These are phyloP conservation scores for Lachancea nothofagi DNA, from an alignment of 805 yeast genomes.

Conservation along the genomic window DNA sequence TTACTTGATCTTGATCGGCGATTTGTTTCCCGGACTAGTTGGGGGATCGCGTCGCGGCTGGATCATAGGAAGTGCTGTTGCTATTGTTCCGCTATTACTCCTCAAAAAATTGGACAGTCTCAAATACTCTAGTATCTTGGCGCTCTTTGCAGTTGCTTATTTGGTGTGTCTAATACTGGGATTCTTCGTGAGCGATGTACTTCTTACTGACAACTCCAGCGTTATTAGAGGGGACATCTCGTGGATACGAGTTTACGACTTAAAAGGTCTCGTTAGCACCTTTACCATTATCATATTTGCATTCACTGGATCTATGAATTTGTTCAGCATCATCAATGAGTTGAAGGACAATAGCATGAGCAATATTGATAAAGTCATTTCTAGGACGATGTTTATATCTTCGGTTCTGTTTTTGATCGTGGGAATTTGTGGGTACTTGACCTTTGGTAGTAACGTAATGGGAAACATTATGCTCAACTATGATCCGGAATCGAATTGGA, in stretches of 20 bases:
- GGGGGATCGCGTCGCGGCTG: slow-evolving; percentile 39
- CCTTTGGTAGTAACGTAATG: slow-evolving; percentile 58
- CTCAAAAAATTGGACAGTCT: slow-evolving; percentile 61
- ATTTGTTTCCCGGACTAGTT: slow-evolving; percentile 60
- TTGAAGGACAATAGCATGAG: slow-evolving; percentile 47
- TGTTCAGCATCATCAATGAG: slow-evolving; percentile 72
- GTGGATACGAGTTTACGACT: slow-evolving; percentile 39
- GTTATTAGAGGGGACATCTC: slow-evolving; percentile 40
- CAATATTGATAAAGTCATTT: slow-evolving; percentile 42
- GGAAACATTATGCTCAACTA: slow-evolving; percentile 72
- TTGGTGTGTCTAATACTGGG: slow-evolving; percentile 50
- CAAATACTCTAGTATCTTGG: slow-evolving; percentile 65
- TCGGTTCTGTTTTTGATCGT: slow-evolving; percentile 54
- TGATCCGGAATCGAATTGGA: slow-evolving; percentile 43
- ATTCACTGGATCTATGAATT: slow-evolving; percentile 75
- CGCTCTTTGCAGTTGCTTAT: slow-evolving; percentile 60
- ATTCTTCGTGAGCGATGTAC: slow-evolving; percentile 40
- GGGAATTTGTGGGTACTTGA: slow-evolving; percentile 64
- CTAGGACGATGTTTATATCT: slow-evolving; percentile 47
- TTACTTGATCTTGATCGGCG: slow-evolving; percentile 71
- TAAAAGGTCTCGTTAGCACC: slow-evolving; percentile 48
- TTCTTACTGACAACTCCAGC: slow-evolving; percentile 33
- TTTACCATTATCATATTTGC: slow-evolving; percentile 76
- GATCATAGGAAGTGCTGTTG: slow-evolving; percentile 44
- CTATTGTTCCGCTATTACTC: slow-evolving; percentile 60